phyloP scores from a whole-genome alignment of 805 yeast species.

The Yueomyces sinensis region DNA sequence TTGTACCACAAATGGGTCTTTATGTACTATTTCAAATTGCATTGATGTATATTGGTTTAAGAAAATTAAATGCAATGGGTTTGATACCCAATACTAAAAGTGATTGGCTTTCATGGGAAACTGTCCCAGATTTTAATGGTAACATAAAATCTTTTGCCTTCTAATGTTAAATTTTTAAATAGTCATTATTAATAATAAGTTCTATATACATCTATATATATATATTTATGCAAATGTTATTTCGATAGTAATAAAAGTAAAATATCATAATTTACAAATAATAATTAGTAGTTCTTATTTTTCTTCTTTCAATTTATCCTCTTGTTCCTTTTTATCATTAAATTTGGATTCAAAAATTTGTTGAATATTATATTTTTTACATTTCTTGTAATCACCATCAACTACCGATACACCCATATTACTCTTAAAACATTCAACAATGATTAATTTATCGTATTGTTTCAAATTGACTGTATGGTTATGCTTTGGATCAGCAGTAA shows the following conservation, averaged over 20 bases:
- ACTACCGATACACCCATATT: constrained; percentile 83
- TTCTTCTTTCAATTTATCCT: too few species aligned
- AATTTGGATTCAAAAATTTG: constrained; percentile 48
- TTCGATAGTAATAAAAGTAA: too few species aligned
- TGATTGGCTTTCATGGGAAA: constrained; percentile 90
- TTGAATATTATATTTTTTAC: constrained; percentile 65
- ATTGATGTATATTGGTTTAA: constrained; percentile 61
- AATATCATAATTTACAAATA: too few species aligned
- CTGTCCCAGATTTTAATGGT: constrained; percentile 18
- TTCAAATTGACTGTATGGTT: constrained; percentile 75
- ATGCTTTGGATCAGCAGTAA: constrained; percentile 42
- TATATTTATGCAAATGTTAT: too few species aligned
- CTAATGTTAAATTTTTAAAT: constrained; percentile 4
- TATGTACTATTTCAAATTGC: constrained; percentile 36
- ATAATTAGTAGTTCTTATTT: too few species aligned
- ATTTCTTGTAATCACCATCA: constrained; percentile 35
- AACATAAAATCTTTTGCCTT: constrained; percentile 12
- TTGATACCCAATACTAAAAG: constrained; percentile 74
- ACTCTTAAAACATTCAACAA: constrained; percentile 81
- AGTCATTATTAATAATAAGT: too few species aligned
- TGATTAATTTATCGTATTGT: constrained; percentile 58
- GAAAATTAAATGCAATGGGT: constrained; percentile 82
- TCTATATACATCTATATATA: constrained; percentile 1
- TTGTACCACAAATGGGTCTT: constrained; percentile 30
- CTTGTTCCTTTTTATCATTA: too few species aligned